Conservation (phyloP, 2,329 filamentous ascomycete genomes). For the Gliomastix tumulicola region DNA sequence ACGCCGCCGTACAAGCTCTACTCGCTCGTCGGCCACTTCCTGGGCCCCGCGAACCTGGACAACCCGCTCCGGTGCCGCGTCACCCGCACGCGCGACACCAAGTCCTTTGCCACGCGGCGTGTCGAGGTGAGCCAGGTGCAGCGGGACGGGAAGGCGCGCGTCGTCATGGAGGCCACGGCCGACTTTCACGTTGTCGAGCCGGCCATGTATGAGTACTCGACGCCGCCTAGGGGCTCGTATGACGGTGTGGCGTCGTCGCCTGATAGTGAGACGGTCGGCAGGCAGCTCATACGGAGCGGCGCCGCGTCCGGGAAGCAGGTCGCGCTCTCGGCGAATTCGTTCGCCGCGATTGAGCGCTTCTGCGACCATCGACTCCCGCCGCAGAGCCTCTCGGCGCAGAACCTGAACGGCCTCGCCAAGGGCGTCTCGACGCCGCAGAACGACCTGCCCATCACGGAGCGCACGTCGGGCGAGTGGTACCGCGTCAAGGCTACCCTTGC, state of each 20-base stretch:
- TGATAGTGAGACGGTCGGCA: background rate
- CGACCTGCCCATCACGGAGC: conserved; percentile 20
- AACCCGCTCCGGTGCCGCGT: conserved; percentile 27
- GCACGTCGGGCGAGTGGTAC: conserved; percentile 34
- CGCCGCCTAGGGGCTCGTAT: conserved; percentile 22
- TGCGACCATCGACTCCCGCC: conserved; percentile 27
- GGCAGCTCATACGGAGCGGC: background rate
- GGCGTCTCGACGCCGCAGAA: conserved; percentile 26
- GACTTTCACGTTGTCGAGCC: conserved; percentile 38
- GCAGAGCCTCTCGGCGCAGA: conserved; percentile 35
- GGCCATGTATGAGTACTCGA: conserved; percentile 26
- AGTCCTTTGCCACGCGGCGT: conserved; percentile 38
- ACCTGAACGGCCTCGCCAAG: conserved; percentile 31
- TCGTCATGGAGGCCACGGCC: conserved; percentile 32
- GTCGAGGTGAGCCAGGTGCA: conserved; percentile 35
- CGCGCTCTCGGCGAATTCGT: conserved; percentile 14
- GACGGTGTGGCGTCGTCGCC: conserved; percentile 12
- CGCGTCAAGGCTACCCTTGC: conserved; percentile 13
- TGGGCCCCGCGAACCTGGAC: conserved; percentile 34
- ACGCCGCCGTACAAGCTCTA: conserved; percentile 30
- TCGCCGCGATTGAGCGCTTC: conserved; percentile 17
- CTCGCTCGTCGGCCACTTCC: conserved; percentile 36
- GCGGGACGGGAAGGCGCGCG: conserved; percentile 23
- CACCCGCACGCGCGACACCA: conserved; percentile 29
- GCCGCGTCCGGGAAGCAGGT: conserved; percentile 10